Base-by-base conservation (phyloP, 1,284 basidiomycete species). In the Malassezia dermatis region DNA sequence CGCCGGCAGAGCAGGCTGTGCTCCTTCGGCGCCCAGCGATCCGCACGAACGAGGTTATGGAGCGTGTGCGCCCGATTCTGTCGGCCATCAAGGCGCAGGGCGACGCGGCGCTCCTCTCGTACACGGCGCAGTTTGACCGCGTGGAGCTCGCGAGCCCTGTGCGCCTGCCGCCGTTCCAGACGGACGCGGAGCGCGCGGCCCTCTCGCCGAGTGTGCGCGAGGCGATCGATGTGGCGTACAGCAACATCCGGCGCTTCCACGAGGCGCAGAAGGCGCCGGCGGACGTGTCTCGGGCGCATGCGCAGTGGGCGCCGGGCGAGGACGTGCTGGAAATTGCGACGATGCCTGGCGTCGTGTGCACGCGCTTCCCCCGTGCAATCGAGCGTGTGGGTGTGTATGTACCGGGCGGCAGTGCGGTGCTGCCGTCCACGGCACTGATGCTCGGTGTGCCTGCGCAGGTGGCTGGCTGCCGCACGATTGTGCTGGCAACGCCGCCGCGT, bases 391-490 rank as follows among this genome's bases (percentile, higher is more conserved):
- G 94, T 32, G 78, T 99, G 48, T 99, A 99, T 77, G 88, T 99
- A 1, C 94, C 94, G 1, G 94, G 94, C 26, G 94, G 94, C 31
- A 96, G 93, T 1, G 94, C 94, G 1, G 83, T 98, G 43, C 80
- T 99, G 23, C 94, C 94, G 11, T 93, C 89, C 3, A 98, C 94
- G 3, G 94, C 94, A 6, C 81, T 99, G 63, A 96, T 96, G 91
- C 83, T 99, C 26, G 93, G 93, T 62, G 86, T 96, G 17, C 94
- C 94, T 3, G 94, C 94, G 1, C 91, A 96, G 76, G 94, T 98
- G 10, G 94, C 94, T 0, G 87, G 88, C 3, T 98, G 94, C 78
- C 83, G 83, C 54, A 84, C 89, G 65, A 85, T 96, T 59, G 86
- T 96, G 30, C 80, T 99, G 53, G 91, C 94, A 3, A 96, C 94